Conservation (phyloP, 305 asterid genomes). For the Rubia peregrina region DNA sequence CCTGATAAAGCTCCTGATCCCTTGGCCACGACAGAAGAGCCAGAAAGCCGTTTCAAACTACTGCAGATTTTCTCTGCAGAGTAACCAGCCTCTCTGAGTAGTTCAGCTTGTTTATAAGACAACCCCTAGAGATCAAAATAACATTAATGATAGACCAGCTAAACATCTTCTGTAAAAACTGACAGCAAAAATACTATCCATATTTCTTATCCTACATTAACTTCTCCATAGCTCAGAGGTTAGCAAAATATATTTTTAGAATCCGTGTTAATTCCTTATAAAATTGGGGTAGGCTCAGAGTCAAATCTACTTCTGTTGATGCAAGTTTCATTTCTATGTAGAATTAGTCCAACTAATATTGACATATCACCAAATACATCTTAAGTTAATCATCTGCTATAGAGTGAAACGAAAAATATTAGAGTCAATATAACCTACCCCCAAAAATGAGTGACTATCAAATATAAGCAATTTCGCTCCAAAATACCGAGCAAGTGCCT, state of each 20-base stretch:
- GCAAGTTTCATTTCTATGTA: not conserved
- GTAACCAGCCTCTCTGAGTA: slow-evolving; percentile 46
- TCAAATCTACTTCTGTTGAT: not conserved
- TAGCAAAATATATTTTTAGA: not conserved
- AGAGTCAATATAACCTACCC: slow-evolving; percentile 42
- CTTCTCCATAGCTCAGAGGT: not conserved
- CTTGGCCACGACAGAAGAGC: slow-evolving; percentile 41
- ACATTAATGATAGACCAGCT: slow-evolving; percentile 4
- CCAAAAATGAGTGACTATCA: slow-evolving; percentile 60
- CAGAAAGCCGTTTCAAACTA: slow-evolving; percentile 40
- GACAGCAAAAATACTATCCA: not conserved
- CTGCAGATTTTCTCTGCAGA: slow-evolving; percentile 41
- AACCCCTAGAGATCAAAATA: slow-evolving; percentile 41
- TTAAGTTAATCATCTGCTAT: not conserved
- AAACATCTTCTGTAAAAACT: not conserved
- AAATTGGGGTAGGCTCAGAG: not conserved
- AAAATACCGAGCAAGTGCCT: slow-evolving; percentile 75
- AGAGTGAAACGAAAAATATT: not conserved
- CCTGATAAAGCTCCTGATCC: slow-evolving; percentile 40
- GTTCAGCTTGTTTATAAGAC: slow-evolving; percentile 60
- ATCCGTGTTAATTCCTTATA: not conserved
- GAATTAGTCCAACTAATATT: not conserved
- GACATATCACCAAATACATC: not conserved
- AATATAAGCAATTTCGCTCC: slow-evolving; percentile 83
- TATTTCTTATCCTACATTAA: not conserved